Percentiles rank a stretch among this genome's conserved stretches.
These are phyloP conservation scores for Dioscorea cayenensis DNA, from an alignment of 116 monocot species.

Conservation along the genomic window DNA sequence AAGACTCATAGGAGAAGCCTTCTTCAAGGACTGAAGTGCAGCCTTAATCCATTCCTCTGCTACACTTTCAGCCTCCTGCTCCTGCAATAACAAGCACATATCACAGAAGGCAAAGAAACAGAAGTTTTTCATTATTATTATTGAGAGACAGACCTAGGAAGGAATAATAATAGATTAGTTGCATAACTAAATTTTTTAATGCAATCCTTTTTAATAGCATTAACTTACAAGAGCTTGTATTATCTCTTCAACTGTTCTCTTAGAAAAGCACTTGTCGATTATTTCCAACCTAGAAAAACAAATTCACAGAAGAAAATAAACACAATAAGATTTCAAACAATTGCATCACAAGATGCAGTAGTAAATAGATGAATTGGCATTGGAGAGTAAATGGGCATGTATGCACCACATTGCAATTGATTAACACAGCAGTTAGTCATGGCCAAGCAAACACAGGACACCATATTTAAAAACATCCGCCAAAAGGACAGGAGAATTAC, in stretches of 20 bases:
- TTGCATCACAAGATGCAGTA: not conserved
- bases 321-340: not conserved
- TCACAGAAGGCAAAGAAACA: not conserved
- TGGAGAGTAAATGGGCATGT: not conserved
- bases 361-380: not conserved
- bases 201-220: not conserved
- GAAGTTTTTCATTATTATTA: not conserved
- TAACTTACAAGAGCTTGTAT: slow-evolving; percentile 74
- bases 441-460: too few relatives aligned
- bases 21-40: slow-evolving; percentile 73
- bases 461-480: not conserved
- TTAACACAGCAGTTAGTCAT: too few relatives aligned
- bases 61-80: slow-evolving; percentile 39
- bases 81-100: slow-evolving; percentile 29
- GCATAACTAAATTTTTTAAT: not conserved
- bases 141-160: not conserved
- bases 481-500: not conserved
- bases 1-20: slow-evolving; percentile 82
- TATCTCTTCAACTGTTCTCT: slow-evolving; percentile 80
- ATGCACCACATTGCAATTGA: too few relatives aligned
- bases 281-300: slow-evolving; percentile 63
- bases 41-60: slow-evolving; percentile 50
- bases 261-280: slow-evolving; percentile 80
- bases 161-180: too few relatives aligned
- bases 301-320: not conserved